Evolutionary conservation across 805 yeast genomes (phyloP), one percentile per base, ranked within the genome.

Genomic region (Myxozyma kluyveri): DNA sequence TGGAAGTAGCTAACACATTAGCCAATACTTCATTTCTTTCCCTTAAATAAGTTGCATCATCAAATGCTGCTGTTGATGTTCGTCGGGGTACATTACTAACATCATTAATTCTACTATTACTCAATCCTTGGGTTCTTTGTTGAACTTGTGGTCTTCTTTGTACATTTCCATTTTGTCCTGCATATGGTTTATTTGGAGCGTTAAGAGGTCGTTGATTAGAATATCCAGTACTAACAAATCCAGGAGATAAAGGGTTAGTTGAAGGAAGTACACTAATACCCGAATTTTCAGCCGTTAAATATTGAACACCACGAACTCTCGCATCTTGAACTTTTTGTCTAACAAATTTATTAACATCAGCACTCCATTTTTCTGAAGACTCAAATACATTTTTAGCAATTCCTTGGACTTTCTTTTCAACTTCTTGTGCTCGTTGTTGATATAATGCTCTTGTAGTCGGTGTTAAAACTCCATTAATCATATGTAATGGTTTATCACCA

Each of bases 351-450:
- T 55, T 55, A 31, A 54, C 41, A 35, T 46, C 59, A 14, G 38
- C 59, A 14, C 55, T 39, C 58, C 58, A 49, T 24, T 45, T 31
- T 49, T 55, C 59, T 9, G 57, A 52, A 2, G 53, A 42, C 2
- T 47, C 58, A 18, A 33, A 45, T 36, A 55, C 54, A 40, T 55
- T 55, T 32, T 49, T 43, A 10, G 59, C 59, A 17, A 55, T 26
- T 3, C 58, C 59, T 26, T 45, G 47, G 42, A 55, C 33, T 1
- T 48, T 18, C 33, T 51, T 49, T 35, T 53, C 58, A 40, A 55
- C 35, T 2, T 7, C 44, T 35, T 22, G 27, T 4, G 50, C 56
- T 12, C 59, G 41, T 9, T 52, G 44, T 27, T 45, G 59, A 26
- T 36, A 37, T 1, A 44, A 29, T 10, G 26, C 19, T 31, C 31